A percentile compares a stretch with the other conserved stretches of the same genome.
phyloP scores from a whole-genome alignment of 805 yeast species.

The Saccharomycopsis sp. region DNA sequence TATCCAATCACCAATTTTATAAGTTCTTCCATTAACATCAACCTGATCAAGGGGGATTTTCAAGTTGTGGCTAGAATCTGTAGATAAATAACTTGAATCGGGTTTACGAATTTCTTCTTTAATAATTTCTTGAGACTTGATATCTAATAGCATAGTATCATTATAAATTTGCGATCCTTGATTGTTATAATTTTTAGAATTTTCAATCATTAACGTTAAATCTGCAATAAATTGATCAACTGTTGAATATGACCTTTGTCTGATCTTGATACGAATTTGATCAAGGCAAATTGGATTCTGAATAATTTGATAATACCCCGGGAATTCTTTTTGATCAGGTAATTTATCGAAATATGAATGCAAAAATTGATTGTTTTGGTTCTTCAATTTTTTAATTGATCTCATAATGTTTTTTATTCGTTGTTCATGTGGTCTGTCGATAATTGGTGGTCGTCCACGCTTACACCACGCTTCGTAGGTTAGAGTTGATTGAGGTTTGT shows the following conservation, averaged over 20 bases:
- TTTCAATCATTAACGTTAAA: constrained; percentile 64
- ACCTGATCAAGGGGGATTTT: constrained; percentile 78
- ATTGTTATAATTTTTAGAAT: constrained; percentile 60
- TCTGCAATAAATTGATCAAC: constrained; percentile 76
- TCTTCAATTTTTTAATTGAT: constrained; percentile 66
- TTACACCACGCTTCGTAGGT: constrained; percentile 38
- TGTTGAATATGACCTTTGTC: constrained; percentile 71
- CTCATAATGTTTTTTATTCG: constrained; percentile 83
- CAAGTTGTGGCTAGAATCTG: constrained; percentile 41
- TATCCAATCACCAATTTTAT: constrained; percentile 93
- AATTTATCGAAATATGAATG: constrained; percentile 71
- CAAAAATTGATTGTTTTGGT: constrained; percentile 41
- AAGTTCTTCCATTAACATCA: constrained; percentile 61
- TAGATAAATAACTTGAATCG: constrained; percentile 64
- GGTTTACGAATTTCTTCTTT: constrained; percentile 73
- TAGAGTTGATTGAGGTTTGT: constrained; percentile 2
- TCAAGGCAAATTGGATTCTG: constrained; percentile 59
- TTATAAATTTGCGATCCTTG: constrained; percentile 50
- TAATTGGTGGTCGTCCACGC: constrained; percentile 87
- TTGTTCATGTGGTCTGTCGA: constrained; percentile 86
- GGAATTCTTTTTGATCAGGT: constrained; percentile 55
- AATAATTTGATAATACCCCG: constrained; percentile 41
- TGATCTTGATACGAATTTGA: constrained; percentile 74
- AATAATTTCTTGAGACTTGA: constrained; percentile 47
- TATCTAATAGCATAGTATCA: constrained; percentile 59